Conservation (phyloP, 352 stramenopile species). For the Peronospora destructor region DNA sequence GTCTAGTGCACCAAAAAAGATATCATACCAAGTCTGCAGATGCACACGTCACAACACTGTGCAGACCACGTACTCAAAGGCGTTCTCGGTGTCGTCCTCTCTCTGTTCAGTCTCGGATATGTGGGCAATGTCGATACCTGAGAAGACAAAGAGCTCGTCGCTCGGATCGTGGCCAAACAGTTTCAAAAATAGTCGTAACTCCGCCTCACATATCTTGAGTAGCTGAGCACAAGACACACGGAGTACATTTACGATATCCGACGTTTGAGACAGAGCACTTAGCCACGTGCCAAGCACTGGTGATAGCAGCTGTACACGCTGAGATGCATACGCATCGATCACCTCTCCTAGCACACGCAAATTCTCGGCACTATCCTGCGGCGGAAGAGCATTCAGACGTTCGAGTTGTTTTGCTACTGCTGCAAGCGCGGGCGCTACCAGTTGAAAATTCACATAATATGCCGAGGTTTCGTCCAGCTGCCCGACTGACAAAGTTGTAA, state of each 20-base stretch:
- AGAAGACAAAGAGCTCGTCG: conserved; percentile 49
- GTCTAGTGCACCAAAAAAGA: conserved; percentile 22
- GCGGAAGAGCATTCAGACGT: conserved; percentile 31
- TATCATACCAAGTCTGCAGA: neutral
- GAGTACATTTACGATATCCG: conserved; percentile 72
- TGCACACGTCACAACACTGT: neutral
- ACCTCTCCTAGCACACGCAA: conserved; percentile 46
- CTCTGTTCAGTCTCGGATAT: conserved; percentile 19
- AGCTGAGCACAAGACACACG: conserved; percentile 57
- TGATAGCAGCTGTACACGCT: conserved; percentile 54
- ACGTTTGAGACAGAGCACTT: conserved; percentile 38
- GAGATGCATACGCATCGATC: conserved; percentile 44
- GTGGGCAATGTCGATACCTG: neutral
- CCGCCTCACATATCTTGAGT: conserved; percentile 63
- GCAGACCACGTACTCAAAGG: conserved; percentile 51
- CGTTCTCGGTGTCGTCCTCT: conserved; percentile 43
- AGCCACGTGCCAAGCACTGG: conserved; percentile 47
- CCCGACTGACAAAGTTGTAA: conserved; percentile 9
- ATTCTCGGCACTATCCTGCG: conserved; percentile 34
- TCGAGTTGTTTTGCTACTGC: conserved; percentile 60
- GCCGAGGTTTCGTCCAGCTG: conserved; percentile 64
- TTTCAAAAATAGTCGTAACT: conserved; percentile 65
- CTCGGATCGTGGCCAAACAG: conserved; percentile 59
- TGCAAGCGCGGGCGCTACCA: conserved; percentile 52
- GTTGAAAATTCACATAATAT: conserved; percentile 76